A percentile compares a stretch with the other conserved stretches of the same genome.
These are phyloP conservation scores for Flammula alnicola DNA, from an alignment of 1,284 basidiomycete species.

Conservation along the genomic window DNA sequence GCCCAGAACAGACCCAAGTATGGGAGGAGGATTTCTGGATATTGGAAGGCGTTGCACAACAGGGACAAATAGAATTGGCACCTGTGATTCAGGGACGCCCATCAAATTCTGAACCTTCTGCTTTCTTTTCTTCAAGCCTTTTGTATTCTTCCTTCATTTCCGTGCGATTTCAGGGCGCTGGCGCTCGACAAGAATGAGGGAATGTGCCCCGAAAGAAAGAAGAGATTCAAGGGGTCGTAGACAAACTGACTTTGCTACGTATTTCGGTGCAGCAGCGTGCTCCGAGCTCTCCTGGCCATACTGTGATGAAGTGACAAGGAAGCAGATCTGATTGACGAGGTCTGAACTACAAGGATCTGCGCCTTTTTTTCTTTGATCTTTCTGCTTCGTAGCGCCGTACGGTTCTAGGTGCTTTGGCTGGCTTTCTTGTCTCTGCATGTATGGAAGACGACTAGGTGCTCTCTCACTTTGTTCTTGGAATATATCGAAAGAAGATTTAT, in stretches of 20 bases:
- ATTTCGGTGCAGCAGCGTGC: slow-evolving; percentile 1
- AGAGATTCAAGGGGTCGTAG: slow-evolving; percentile 2
- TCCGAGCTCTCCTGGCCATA: slow-evolving; percentile 1
- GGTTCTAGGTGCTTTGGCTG: background rate
- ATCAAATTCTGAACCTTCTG: too few species aligned
- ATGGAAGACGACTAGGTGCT: background rate
- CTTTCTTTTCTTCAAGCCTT: too few species aligned
- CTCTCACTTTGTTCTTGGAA: slow-evolving; percentile 4
- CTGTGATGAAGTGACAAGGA: slow-evolving; percentile 27
- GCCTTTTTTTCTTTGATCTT: slow-evolving; percentile 11
- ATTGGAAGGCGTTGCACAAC: too few species aligned
- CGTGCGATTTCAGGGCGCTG: background rate
- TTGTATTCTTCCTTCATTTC: too few species aligned
- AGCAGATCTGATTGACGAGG: slow-evolving; percentile 32
- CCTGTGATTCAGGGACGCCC: too few species aligned
- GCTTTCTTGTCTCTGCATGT: background rate
- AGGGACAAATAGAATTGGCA: too few species aligned
- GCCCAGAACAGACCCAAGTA: background rate
- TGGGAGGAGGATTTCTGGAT: too few species aligned
- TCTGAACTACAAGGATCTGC: slow-evolving; percentile 30
- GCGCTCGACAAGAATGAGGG: background rate
- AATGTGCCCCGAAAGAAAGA: background rate
- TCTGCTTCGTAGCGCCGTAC: background rate
- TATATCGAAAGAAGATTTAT: background rate
- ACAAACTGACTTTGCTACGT: slow-evolving; percentile 21